These are phyloP conservation scores for Solanum hybrid DNA, from an alignment of 305 asterid genomes.

Conservation along the genomic window DNA sequence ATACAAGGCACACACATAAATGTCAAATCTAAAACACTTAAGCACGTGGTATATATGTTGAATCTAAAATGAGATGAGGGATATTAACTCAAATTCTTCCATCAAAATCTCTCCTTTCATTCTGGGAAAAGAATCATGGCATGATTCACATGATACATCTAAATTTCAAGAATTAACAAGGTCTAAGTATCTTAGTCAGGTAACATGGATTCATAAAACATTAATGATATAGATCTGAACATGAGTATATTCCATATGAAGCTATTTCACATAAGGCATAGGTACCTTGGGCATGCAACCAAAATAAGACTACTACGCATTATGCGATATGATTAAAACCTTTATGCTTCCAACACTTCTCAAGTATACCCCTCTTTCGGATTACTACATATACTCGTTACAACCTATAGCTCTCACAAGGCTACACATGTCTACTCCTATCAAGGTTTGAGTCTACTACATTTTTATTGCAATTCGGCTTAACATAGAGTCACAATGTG, in stretches of 20 bases:
- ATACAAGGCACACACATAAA: not conserved
- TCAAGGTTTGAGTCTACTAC: not conserved
- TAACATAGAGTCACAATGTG: not conserved
- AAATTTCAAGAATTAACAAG: not conserved
- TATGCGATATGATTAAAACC: not conserved
- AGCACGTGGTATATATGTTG: not conserved
- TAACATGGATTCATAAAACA: not conserved
- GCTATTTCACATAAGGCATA: not conserved
- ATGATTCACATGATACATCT: not conserved
- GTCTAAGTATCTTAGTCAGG: not conserved
- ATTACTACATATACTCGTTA: not conserved
- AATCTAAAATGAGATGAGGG: not conserved
- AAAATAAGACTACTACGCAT: not conserved
- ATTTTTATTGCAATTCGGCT: not conserved
- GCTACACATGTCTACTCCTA: not conserved
- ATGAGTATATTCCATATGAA: not conserved
- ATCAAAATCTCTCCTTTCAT: no score
- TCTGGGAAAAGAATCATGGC: not conserved
- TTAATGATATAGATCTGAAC: not conserved
- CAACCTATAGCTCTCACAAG: not conserved
- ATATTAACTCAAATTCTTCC: no score
- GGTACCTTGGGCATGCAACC: not conserved
- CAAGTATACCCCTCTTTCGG: not conserved
- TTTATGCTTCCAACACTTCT: not conserved
- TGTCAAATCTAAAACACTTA: not conserved